These are phyloP conservation scores for Halenospora varia DNA, from an alignment of 495 filamentous ascomycete species.

Conservation along the genomic window DNA sequence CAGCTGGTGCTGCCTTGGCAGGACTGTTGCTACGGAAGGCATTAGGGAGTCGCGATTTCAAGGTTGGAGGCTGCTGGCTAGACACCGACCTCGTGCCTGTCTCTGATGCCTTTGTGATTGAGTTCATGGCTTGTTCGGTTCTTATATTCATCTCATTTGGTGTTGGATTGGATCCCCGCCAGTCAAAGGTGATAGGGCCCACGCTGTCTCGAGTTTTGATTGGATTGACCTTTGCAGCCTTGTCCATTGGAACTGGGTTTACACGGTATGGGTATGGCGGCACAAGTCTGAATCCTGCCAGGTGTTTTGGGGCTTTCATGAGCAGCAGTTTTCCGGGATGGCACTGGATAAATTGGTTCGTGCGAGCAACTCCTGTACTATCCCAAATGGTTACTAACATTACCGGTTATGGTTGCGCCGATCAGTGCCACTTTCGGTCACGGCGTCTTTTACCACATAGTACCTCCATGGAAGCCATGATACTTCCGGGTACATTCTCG, in stretches of 20 bases:
- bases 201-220: constrained; percentile 41
- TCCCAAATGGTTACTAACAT: background rate
- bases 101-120: constrained; percentile 35
- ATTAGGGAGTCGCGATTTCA: constrained; percentile 20
- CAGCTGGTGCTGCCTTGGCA: constrained; percentile 35
- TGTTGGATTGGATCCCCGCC: constrained; percentile 44
- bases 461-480: too few relatives aligned
- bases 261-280: constrained; percentile 32
- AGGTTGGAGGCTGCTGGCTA: constrained; percentile 7
- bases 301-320: constrained; percentile 12
- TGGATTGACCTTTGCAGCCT: constrained; percentile 36
- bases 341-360: constrained; percentile 16
- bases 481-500: too few relatives aligned
- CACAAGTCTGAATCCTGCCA: constrained; percentile 14
- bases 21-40: constrained; percentile 30
- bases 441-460: too few relatives aligned
- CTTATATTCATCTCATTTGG: constrained; percentile 33
- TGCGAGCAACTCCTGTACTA: background rate
- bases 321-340: constrained; percentile 4
- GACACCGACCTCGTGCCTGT: constrained; percentile 7
- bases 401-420: too few relatives aligned
- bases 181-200: constrained; percentile 39
- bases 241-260: constrained; percentile 38
- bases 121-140: constrained; percentile 34
- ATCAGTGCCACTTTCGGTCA: too few relatives aligned